phyloP scores from a whole-genome alignment of 371 early-diverging fungal species.

The Circinella minor region DNA sequence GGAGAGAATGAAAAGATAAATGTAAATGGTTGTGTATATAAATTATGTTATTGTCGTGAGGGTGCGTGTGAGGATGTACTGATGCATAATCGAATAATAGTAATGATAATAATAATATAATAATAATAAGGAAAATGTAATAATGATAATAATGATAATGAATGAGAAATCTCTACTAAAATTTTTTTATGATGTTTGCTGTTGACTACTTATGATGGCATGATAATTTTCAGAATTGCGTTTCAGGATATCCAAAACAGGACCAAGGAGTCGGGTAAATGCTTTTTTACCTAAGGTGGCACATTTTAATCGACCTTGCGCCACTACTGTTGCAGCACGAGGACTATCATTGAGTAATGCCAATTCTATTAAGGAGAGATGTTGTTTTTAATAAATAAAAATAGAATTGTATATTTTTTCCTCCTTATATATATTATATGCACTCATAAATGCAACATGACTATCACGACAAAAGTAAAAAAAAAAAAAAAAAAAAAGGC shows the following conservation, averaged over 20 bases:
- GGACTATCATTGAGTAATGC: conserved; percentile 91
- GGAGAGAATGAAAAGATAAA: background rate
- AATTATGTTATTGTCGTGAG: background rate
- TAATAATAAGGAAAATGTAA: background rate
- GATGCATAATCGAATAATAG: conserved; percentile 4
- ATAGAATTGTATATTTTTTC: no score
- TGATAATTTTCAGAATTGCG: conserved; percentile 86
- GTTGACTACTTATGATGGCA: conserved; percentile 30
- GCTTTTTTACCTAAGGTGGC: conserved; percentile 91
- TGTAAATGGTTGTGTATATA: background rate
- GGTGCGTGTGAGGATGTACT: background rate
- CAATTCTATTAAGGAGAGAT: conserved; percentile 61
- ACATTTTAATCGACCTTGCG: conserved; percentile 88
- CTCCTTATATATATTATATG: no score
- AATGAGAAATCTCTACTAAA: background rate
- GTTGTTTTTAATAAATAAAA: no score
- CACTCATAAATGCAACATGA: no score
- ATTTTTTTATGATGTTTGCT: conserved; percentile 2
- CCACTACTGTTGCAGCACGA: conserved; percentile 88
- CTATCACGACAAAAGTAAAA: no score
- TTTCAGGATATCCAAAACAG: conserved; percentile 90
- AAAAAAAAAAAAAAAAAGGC: no score
- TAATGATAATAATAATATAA: background rate
- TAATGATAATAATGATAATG: background rate
- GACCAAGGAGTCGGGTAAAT: conserved; percentile 92